phyloP scores from a whole-genome alignment of 2,329 filamentous ascomycete species.

The Trichoderma sp. region DNA sequence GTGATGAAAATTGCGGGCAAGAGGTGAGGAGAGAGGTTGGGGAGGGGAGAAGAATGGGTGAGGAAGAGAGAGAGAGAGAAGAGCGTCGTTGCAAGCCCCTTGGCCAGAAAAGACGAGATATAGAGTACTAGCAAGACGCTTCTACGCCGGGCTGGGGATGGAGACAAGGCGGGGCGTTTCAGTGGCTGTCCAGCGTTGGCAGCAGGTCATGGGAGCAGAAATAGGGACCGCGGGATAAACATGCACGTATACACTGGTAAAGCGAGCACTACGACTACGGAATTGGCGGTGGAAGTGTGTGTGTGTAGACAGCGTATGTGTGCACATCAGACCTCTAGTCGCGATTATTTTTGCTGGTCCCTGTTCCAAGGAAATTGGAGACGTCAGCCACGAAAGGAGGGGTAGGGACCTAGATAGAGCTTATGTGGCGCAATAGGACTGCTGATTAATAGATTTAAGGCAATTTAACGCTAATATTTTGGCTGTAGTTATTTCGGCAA shows the following conservation, averaged over 20 bases:
- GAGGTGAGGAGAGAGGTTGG: not conserved
- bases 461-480: not conserved
- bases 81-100: constrained; percentile 16
- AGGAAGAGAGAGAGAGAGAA: not conserved
- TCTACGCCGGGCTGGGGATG: constrained; percentile 22
- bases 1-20: not conserved
- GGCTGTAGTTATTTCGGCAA: not conserved
- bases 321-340: too few species aligned
- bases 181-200: not conserved
- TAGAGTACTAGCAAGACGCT: constrained; percentile 5
- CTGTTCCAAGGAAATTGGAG: not conserved
- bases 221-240: too few species aligned
- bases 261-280: too few species aligned
- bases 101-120: constrained; percentile 18
- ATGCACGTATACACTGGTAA: too few species aligned
- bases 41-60: not conserved
- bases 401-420: constrained; percentile 14
- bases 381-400: constrained; percentile 25
- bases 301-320: too few species aligned
- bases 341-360: too few species aligned
- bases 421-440: not conserved
- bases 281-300: too few species aligned
- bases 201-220: not conserved
- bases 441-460: not conserved
- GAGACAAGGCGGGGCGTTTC: not conserved